Percentiles rank a stretch among this genome's conserved stretches.
Conservation (phyloP, 805 yeast genomes). For the Suhomyces canberraensis region DNA sequence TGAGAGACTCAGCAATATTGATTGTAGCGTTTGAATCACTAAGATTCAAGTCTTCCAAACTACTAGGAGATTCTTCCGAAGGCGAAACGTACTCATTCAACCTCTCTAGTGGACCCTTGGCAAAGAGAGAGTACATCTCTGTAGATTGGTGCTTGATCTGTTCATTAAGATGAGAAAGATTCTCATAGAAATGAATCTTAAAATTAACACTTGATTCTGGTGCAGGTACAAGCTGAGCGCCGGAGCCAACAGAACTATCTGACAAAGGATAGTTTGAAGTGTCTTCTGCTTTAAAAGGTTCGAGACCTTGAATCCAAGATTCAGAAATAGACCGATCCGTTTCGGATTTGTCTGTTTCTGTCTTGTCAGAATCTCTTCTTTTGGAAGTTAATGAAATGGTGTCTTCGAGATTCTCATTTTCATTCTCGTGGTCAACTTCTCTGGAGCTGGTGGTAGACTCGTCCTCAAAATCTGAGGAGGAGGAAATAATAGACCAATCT, state of each 20-base stretch:
- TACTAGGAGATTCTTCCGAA: neutral
- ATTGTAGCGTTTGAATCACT: neutral
- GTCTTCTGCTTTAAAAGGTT: too few species aligned
- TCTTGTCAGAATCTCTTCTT: neutral
- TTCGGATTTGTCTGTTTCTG: neutral
- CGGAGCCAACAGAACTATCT: neutral
- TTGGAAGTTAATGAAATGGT: conserved; percentile 1
- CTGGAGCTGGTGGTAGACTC: conserved; percentile 21
- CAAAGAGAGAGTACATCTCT: conserved; percentile 16
- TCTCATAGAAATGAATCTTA: conserved; percentile 23
- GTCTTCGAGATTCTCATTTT: conserved; percentile 2
- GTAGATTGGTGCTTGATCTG: conserved; percentile 22
- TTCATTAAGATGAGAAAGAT: conserved; percentile 6
- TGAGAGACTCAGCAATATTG: neutral
- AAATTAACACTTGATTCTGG: neutral
- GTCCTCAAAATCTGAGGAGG: conserved; percentile 39
- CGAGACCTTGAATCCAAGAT: neutral
- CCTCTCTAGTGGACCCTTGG: conserved; percentile 14
- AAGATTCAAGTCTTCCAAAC: neutral
- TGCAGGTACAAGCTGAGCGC: too few species aligned
- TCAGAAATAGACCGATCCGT: neutral
- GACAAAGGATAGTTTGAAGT: neutral
- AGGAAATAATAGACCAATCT: conserved; percentile 45
- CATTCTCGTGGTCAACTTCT: neutral
- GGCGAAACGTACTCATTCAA: conserved; percentile 11